These are phyloP conservation scores for Saccharomyces jurei DNA, from an alignment of 805 yeast species.

Conservation along the genomic window DNA sequence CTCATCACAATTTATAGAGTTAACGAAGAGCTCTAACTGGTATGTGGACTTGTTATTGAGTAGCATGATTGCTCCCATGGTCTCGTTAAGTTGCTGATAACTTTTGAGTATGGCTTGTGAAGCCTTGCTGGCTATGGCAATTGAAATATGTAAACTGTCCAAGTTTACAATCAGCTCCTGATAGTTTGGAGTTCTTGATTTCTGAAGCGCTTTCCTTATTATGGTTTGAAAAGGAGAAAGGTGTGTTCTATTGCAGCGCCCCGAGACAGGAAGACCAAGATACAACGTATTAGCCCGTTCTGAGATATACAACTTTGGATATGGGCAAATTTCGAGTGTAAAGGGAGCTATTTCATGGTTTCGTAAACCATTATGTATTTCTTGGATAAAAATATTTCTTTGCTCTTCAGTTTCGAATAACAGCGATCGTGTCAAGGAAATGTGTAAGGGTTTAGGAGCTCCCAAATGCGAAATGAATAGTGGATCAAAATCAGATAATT, in stretches of 20 bases:
- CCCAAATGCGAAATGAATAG: slow-evolving; percentile 19
- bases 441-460: slow-evolving; percentile 23
- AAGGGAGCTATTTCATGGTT: not conserved
- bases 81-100: not conserved
- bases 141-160: not conserved
- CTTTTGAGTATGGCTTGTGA: not conserved
- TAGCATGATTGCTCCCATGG: not conserved
- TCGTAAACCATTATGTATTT: slow-evolving; percentile 1
- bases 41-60: not conserved
- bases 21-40: not conserved
- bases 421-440: slow-evolving; percentile 18
- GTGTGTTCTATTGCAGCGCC: not conserved
- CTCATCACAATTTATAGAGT: not conserved
- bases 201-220: not conserved
- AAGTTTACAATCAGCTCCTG: not conserved
- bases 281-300: not conserved
- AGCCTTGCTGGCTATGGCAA: not conserved
- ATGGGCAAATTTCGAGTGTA: not conserved
- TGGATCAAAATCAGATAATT: slow-evolving; percentile 15
- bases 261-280: not conserved
- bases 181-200: not conserved
- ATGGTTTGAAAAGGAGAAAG: not conserved
- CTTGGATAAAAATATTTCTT: slow-evolving; percentile 8
- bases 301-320: not conserved
- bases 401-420: slow-evolving; percentile 5